Conservation (phyloP, 1,284 basidiomycete species). For the Coniophora puteana region DNA sequence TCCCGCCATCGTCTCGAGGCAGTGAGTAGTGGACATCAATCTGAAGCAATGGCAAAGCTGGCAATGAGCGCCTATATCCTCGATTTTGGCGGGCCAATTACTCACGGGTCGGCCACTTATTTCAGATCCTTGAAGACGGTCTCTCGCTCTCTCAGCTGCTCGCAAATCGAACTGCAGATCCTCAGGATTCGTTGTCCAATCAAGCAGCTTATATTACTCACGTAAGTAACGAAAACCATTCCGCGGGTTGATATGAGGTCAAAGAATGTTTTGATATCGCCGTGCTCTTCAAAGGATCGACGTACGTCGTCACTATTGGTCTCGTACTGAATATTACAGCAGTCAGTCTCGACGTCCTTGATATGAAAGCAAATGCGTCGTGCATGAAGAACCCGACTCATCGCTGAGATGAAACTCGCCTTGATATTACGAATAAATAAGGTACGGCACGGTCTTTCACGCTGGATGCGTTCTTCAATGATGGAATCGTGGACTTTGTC, state of each 20-base stretch:
- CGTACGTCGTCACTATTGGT: slow-evolving; percentile 84
- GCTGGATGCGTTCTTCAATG: slow-evolving; percentile 86
- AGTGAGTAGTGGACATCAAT: slow-evolving; percentile 98
- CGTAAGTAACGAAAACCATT: slow-evolving; percentile 97
- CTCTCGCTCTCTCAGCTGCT: slow-evolving; percentile 86
- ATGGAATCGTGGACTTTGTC: slow-evolving; percentile 83
- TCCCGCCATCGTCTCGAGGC: slow-evolving; percentile 81
- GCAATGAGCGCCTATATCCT: no score
- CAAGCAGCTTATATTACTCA: slow-evolving; percentile 44
- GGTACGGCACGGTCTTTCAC: slow-evolving; percentile 91
- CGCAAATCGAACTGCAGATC: slow-evolving; percentile 78
- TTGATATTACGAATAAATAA: slow-evolving; percentile 97
- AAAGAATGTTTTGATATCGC: slow-evolving; percentile 96
- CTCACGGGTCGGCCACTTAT: slow-evolving; percentile 82
- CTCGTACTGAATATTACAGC: slow-evolving; percentile 77
- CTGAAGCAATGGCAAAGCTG: slow-evolving; percentile 48
- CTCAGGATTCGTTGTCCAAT: slow-evolving; percentile 7
- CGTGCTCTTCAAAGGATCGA: slow-evolving; percentile 83
- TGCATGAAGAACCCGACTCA: slow-evolving; percentile 4
- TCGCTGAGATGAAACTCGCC: slow-evolving; percentile 76
- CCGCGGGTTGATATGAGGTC: slow-evolving; percentile 92
- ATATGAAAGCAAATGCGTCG: slow-evolving; percentile 3
- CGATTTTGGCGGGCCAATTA: slow-evolving; percentile 15
- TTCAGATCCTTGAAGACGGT: slow-evolving; percentile 81
- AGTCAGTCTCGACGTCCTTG: background rate